Evolutionary conservation across 257 asterid genomes (phyloP).

Genomic region (Gentiana dahurica): DNA sequence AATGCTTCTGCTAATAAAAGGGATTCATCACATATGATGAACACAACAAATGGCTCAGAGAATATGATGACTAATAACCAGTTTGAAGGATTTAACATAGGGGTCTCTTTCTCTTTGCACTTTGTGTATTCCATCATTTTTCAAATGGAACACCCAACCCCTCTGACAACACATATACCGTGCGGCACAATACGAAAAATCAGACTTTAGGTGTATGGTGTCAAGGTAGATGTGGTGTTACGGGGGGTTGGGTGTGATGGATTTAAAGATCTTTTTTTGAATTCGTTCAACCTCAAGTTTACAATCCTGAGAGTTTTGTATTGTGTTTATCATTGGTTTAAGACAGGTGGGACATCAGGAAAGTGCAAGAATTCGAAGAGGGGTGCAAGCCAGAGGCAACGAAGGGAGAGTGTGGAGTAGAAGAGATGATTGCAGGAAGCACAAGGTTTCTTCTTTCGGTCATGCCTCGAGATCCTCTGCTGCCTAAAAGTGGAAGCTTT

Average conservation of each 20-base stretch:
- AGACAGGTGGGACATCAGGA: conserved; percentile 18
- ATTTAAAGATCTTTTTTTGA: too few relatives aligned
- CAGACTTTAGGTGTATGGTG: too few relatives aligned
- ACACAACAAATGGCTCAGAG: conserved; percentile 10
- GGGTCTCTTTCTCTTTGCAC: conserved; percentile 20
- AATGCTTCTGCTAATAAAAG: conserved; percentile 25
- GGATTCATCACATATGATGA: conserved; percentile 25
- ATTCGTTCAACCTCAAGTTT: too few relatives aligned
- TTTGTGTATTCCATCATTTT: not conserved
- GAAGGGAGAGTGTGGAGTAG: conserved; percentile 26
- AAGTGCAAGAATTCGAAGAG: conserved; percentile 16
- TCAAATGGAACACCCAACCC: too few relatives aligned
- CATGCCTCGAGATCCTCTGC: not conserved
- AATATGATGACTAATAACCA: conserved; percentile 4
- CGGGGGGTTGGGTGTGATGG: too few relatives aligned
- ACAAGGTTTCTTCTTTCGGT: conserved; percentile 19
- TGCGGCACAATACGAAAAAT: too few relatives aligned
- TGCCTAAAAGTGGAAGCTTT: too few relatives aligned
- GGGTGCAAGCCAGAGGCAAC: conserved; percentile 23
- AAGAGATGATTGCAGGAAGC: conserved; percentile 17
- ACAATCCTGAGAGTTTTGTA: too few relatives aligned
- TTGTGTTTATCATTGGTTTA: too few relatives aligned
- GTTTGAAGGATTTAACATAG: conserved; percentile 37
- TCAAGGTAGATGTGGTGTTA: too few relatives aligned
- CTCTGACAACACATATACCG: too few relatives aligned